These are phyloP conservation scores for Solanum dulcamara DNA, from an alignment of 257 asterid genomes.

Conservation along the genomic window DNA sequence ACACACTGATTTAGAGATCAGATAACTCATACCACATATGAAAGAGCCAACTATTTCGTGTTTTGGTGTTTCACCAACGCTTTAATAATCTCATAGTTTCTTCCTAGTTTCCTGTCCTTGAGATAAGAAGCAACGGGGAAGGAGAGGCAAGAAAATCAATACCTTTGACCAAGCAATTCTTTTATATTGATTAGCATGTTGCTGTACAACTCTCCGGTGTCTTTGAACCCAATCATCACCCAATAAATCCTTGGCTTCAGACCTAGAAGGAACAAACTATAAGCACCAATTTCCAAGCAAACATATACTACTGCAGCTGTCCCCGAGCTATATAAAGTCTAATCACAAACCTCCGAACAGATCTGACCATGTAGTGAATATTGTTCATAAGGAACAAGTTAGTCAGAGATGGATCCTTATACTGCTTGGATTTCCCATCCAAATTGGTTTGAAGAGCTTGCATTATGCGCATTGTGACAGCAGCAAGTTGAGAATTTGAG, in stretches of 20 bases:
- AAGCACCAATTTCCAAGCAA: background rate
- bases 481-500: conserved; percentile 80
- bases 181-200: conserved; percentile 95
- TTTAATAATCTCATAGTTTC: background rate
- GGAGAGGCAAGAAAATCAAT: conserved; percentile 1
- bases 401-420: conserved; percentile 73
- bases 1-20: background rate
- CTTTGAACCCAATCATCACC: conserved; percentile 99
- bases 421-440: conserved; percentile 98
- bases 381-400: conserved; percentile 94
- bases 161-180: conserved; percentile 98
- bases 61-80: background rate
- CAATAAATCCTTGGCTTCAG: conserved; percentile 95
- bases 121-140: background rate
- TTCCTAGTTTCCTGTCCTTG: background rate
- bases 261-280: conserved; percentile 36
- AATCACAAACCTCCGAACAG: conserved; percentile 75
- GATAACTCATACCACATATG: background rate
- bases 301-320: background rate
- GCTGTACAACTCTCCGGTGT: conserved; percentile 91
- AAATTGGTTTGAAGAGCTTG: conserved; percentile 95
- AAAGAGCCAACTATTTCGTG: background rate
- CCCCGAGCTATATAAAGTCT: background rate
- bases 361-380: conserved; percentile 99
- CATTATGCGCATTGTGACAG: conserved; percentile 96